Base-by-base conservation (phyloP, 805 yeast species). In the Saccharomycopsis olivae region DNA sequence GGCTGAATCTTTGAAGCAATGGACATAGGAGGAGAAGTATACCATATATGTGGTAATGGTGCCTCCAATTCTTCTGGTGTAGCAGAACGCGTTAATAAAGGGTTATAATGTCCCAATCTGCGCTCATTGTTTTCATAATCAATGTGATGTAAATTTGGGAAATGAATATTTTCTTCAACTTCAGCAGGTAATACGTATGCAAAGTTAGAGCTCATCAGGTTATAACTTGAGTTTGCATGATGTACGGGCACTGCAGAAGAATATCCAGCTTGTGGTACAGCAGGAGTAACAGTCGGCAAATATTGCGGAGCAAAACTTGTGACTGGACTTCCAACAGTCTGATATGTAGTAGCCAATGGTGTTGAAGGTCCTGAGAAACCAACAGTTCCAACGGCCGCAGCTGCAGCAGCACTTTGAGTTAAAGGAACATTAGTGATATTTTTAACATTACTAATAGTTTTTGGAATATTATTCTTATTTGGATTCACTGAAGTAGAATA, bases 401-500 rank as follows among this genome's bases (percentile, higher is more conserved):
- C 30, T 20, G 16, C 23, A 24, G 28, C 18, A 3, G 31, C 23
- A 20, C 35, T 34, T 24, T 40, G 46, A 11, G 48, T 39, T 17
- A 45, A 29, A 8, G 43, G 41, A 23, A 41, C 47, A 21, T 25
- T 29, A 8, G 47, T 42, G 16, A 45, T 39, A 29, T 45, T 45
- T 24, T 45, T 45, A 11, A 45, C 39, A 27, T 45, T 45, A 23
- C 35, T 38, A n/a, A 45, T 42, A 13, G 33, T 34, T 35, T 45
- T 45, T 14, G 46, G 41, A 31, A 34, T 38, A 19, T 44, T 44
- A 23, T 44, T 44, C 20, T 44, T 33, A 29, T 43, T 43, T 16
- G 48, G 46, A 21, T 45, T 39, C 9, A 36, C 29, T 2, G 43
- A 30, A 6, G 44, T 31, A 8, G 44, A 39, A 28, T 42, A 45